A percentile compares a stretch with the other conserved stretches of the same genome.
Conservation (phyloP, 2,329 filamentous ascomycete genomes). For the Paecilomyces niveus region DNA sequence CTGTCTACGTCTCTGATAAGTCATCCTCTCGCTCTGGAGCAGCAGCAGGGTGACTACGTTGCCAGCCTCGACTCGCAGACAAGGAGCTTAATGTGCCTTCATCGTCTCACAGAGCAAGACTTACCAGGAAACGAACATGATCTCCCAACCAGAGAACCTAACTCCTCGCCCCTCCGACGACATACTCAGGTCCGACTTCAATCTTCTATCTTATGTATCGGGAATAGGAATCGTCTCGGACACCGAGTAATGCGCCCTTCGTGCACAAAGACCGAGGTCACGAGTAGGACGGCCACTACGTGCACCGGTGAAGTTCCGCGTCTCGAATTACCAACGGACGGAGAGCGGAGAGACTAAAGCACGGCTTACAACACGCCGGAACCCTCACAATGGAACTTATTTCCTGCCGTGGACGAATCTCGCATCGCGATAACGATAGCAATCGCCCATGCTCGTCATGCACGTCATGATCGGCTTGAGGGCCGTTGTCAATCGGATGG, state of each 20-base stretch:
- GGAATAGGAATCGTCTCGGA: not conserved
- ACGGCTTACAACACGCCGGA: not conserved
- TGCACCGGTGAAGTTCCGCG: not conserved
- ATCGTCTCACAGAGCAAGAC: no score
- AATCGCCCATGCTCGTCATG: not conserved
- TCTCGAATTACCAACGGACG: no score
- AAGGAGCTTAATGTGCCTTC: no score
- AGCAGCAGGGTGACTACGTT: no score
- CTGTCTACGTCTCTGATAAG: not conserved
- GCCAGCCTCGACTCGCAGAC: no score
- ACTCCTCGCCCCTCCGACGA: not conserved
- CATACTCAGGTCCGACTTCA: not conserved
- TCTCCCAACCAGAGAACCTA: no score
- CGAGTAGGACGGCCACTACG: not conserved
- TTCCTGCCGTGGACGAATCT: not conserved
- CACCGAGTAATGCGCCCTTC: not conserved
- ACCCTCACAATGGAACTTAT: not conserved
- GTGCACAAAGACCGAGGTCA: not conserved
- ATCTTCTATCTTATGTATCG: not conserved
- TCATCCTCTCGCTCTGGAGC: not conserved
- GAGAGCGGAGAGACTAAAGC: not conserved
- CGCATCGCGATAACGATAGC: not conserved
- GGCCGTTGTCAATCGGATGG: not conserved
- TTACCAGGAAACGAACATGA: not conserved
- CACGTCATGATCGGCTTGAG: not conserved